Conservation (phyloP, 2,329 filamentous ascomycete species). For the Penicillium freii region DNA sequence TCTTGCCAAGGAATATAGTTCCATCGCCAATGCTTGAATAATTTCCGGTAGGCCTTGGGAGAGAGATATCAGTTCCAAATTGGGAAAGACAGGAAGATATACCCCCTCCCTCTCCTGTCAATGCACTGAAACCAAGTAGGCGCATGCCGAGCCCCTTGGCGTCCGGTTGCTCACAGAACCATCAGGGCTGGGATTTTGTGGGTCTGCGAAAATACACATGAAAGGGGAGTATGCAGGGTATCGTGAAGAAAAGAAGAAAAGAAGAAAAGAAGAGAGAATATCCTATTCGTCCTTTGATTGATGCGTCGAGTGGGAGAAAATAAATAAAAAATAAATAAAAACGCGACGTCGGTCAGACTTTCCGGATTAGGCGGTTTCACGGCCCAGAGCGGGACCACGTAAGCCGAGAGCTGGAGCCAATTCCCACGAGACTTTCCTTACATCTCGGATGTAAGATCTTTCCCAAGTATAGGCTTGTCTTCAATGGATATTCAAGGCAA, state of each 20-base stretch:
- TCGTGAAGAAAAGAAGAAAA: not conserved
- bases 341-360: conserved; percentile 13
- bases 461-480: not conserved
- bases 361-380: conserved; percentile 13
- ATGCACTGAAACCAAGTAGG: too few species aligned
- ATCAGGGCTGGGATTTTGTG: not conserved
- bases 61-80: too few species aligned
- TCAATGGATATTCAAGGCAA: conserved; percentile 13
- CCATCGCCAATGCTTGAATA: not conserved
- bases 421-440: not conserved
- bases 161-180: not conserved
- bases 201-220: not conserved
- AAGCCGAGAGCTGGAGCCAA: not conserved
- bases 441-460: conserved; percentile 5
- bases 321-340: not conserved
- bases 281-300: not conserved
- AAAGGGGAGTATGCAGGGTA: not conserved
- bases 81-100: not conserved
- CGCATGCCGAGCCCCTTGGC: not conserved
- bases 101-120: too few species aligned
- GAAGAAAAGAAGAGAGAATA: not conserved
- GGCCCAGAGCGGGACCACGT: conserved; percentile 2
- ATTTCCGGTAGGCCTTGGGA: not conserved
- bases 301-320: not conserved
- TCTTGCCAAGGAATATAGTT: too few species aligned